A percentile compares a stretch with the other conserved stretches of the same genome.
These are phyloP conservation scores for Ensete glaucum DNA, from an alignment of 176 grass and related monocot species.

Conservation along the genomic window DNA sequence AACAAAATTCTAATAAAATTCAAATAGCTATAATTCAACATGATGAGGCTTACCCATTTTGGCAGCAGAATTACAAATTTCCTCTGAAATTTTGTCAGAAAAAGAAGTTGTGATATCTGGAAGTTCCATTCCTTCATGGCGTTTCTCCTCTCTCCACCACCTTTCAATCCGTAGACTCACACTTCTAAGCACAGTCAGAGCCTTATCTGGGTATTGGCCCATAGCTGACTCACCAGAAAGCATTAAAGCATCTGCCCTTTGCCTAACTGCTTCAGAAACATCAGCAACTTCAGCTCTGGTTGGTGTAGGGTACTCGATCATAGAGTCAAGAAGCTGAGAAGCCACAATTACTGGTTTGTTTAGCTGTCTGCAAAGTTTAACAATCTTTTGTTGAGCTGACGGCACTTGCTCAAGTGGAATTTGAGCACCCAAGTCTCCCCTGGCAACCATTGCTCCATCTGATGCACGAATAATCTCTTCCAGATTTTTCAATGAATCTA, in stretches of 20 bases:
- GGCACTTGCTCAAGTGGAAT: constrained; percentile 91
- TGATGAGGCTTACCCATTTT: constrained; percentile 62
- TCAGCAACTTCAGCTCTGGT: constrained; percentile 94
- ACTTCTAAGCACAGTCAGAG: constrained; percentile 70
- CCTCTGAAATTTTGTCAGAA: constrained; percentile 77
- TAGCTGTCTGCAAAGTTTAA: constrained; percentile 78
- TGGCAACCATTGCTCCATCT: constrained; percentile 84
- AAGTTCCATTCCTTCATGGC: constrained; percentile 54
- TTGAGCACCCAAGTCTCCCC: constrained; percentile 94
- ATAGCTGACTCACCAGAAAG: constrained; percentile 98
- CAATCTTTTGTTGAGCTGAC: constrained; percentile 76
- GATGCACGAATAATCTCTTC: constrained; percentile 86
- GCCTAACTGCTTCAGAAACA: constrained; percentile 89
- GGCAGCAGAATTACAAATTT: constrained; percentile 95
- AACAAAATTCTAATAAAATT: background rate
- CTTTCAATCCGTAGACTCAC: constrained; percentile 87
- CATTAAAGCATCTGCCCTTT: constrained; percentile 87
- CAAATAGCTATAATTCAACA: background rate
- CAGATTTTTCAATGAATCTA: constrained; percentile 82
- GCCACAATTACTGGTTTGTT: constrained; percentile 98
- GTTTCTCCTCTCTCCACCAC: constrained; percentile 98
- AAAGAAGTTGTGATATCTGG: constrained; percentile 65
- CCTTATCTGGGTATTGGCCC: constrained; percentile 83
- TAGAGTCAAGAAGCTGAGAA: constrained; percentile 89
- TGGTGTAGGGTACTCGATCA: constrained; percentile 92